Evolutionary conservation across 2,329 filamentous ascomycete genomes (phyloP), one percentile per base, ranked within the genome.

Genomic region (Alternaria consortialis): DNA sequence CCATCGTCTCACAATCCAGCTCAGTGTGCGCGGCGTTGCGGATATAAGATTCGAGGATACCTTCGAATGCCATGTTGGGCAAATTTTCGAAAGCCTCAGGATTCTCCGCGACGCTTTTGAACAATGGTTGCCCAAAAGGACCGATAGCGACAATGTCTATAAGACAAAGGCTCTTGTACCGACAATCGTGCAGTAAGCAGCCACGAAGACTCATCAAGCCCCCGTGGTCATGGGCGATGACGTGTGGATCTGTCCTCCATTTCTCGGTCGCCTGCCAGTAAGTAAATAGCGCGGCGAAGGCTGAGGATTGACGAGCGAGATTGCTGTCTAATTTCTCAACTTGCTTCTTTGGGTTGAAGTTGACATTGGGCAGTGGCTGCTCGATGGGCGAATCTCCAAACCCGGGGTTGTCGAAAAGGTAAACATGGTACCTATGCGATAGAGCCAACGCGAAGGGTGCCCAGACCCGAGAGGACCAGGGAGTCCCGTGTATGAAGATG

Each of bases 381-480:
- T 69, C 66, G 7, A 64, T 48, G 0, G 66, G 65, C 13, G 68
- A 70, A 1, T 60, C 50, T n/a, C 67, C 67, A 25, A 71, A 71
- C 4, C 68, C 67, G 12, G 68, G 59, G 54, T 67, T 71, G 53
- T 71, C 68, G 55, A 61, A 68, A 25, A 70, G 56, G 42, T 69
- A 67, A 13, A 69, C 63, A 56, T 64, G 66, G 42, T 58, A 68
- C 23, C 60, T 29, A 12, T 54, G 53, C 5, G 66, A 66, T 25
- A 70, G 47, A 29, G 65, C 55, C 12, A 60, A 53, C 5, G 68
- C 66, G 42, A 62, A 62, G n/a, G 66, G 62, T 4, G 20, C 15
- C 66, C 67, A 71, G 44, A 68, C 63, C 15, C 56, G 67, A 12
- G 64, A 69, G n/a, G 64, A 64, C 68, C 68, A 70, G n/a, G 68